Evolutionary conservation across 768 basidiomycete genomes (phyloP), one percentile per base, ranked within the genome.

Genomic region (Ephemerocybe angulata): DNA sequence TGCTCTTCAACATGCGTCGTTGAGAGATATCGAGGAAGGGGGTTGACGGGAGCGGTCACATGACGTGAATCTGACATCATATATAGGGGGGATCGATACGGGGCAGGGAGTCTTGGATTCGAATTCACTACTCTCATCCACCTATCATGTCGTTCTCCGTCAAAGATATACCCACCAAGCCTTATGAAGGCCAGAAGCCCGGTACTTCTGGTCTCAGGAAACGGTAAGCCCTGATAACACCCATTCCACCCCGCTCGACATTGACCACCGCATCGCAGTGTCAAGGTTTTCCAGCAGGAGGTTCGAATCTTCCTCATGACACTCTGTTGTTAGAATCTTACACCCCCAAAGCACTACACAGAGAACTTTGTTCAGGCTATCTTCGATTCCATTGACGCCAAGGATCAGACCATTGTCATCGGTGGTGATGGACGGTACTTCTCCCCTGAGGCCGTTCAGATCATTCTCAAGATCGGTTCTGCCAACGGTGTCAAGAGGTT

Each of bases 351-450:
- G 92, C 87, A 98, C 78, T 99, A 98, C 76, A 99, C 97, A 42
- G 97, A 98, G 75, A 99, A 98, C 79, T 99, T 99, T 63, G 70
- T 98, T 55, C 96, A 98, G 72, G 74, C 96, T 61, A 99, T 93
- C 77, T 82, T 95, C 65, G 84, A 90, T 71, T 90, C 95, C 52
- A 91, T 98, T 72, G 82, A 88, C 5, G 82, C 84, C 48, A 72
- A 87, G 57, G 92, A 83, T 27, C 76, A 85, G 52, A 93, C 94
- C 15, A 79, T 98, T 62, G 97, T 98, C 66, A 84, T 99, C 64
- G 96, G 97, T 48, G 97, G 97, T 53, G 97, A 99, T 70, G 97
- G 97, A 27, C 93, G 97, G 53, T 99, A 78, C 79, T 97, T 87
- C 76, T 87, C 84, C 19, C 84, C 85, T 17, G 91, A 90, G 69